phyloP scores from a whole-genome alignment of 495 filamentous ascomycete species.

The Haplographium delicatum region DNA sequence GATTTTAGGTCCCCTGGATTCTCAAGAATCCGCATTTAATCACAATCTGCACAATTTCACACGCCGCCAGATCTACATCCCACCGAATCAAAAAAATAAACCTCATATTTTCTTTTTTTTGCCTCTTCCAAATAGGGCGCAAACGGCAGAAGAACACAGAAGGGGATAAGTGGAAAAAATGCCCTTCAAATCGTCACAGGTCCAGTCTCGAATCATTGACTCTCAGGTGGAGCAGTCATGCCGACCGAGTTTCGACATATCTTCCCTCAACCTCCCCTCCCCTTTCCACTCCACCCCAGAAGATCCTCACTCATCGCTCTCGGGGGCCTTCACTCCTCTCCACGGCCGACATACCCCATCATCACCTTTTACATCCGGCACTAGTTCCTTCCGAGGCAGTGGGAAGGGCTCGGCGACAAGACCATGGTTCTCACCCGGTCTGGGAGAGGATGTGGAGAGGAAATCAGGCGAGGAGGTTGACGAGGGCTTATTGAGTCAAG shows the following conservation, averaged over 20 bases:
- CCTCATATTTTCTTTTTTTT: not conserved
- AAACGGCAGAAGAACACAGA: too few relatives aligned
- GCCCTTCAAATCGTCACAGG: not conserved
- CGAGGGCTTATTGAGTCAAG: not conserved
- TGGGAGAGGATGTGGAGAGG: not conserved
- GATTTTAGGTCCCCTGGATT: too few relatives aligned
- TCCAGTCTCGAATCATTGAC: too few relatives aligned
- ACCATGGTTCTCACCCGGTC: not conserved
- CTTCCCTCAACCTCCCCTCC: slow-evolving; percentile 9
- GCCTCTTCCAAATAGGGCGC: too few relatives aligned
- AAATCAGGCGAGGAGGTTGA: not conserved
- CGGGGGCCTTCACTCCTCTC: not conserved
- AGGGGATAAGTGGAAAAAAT: too few relatives aligned
- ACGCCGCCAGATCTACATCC: too few relatives aligned
- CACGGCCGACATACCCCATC: not conserved
- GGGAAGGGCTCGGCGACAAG: not conserved
- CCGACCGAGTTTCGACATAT: slow-evolving; percentile 3
- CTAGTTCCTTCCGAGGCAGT: not conserved
- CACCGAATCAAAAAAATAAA: too few relatives aligned
- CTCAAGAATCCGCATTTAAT: too few relatives aligned
- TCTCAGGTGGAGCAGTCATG: too few relatives aligned
- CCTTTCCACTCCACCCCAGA: slow-evolving; percentile 2
- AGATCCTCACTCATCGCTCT: not conserved
- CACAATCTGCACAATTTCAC: too few relatives aligned
- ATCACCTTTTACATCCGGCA: not conserved